These are phyloP conservation scores for Salix koriyanagi DNA, from an alignment of 345 rosid species.

Conservation along the genomic window DNA sequence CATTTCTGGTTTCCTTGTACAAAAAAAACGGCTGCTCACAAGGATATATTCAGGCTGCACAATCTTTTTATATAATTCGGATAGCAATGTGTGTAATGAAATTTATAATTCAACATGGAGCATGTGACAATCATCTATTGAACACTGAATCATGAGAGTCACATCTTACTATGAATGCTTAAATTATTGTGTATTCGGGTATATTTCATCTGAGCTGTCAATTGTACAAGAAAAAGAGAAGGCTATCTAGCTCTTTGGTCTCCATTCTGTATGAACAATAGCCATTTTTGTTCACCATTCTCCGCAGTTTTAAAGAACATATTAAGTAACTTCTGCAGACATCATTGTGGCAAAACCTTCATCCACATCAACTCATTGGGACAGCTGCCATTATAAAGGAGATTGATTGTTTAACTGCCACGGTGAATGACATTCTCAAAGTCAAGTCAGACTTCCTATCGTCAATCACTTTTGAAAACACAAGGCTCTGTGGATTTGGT, in stretches of 20 bases:
- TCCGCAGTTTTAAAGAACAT: constrained; percentile 1
- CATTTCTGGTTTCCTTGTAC: no score
- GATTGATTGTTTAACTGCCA: constrained; percentile 80
- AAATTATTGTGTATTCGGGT: no score
- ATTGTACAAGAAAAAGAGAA: background rate
- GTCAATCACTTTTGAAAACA: constrained; percentile 36
- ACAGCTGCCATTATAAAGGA: constrained; percentile 63
- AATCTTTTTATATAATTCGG: no score
- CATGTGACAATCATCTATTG: no score
- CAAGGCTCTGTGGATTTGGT: constrained; percentile 71
- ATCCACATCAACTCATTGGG: constrained; percentile 86
- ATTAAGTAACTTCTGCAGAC: constrained; percentile 43
- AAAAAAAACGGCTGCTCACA: no score
- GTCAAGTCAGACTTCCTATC: constrained; percentile 60
- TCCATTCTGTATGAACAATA: background rate
- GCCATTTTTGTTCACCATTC: background rate
- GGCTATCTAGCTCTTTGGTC: background rate
- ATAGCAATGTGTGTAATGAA: no score
- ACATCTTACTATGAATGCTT: no score
- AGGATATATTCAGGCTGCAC: no score
- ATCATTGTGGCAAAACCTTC: constrained; percentile 88
- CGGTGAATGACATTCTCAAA: constrained; percentile 62
- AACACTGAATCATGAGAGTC: no score
- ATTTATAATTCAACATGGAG: no score
- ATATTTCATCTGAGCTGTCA: no score